These are phyloP conservation scores for Bacidia rubella DNA, from an alignment of 495 filamentous ascomycete species.

Conservation along the genomic window DNA sequence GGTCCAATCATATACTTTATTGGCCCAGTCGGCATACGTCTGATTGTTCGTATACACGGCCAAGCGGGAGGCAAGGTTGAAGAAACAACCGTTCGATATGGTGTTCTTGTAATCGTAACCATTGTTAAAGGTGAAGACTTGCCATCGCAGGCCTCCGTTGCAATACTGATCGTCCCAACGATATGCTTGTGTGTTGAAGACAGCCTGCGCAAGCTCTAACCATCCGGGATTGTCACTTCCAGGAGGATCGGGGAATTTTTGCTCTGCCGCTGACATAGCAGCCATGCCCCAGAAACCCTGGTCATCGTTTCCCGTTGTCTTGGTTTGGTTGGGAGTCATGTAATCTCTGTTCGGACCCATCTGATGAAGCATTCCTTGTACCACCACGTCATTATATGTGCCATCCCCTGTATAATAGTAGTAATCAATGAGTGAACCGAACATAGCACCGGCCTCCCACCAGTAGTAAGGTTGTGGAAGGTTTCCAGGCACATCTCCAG, in stretches of 20 bases:
- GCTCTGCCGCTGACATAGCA: constrained; percentile 69
- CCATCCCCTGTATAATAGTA: constrained; percentile 68
- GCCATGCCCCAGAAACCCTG: constrained; percentile 80
- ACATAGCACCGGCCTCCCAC: constrained; percentile 73
- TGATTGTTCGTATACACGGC: constrained; percentile 63
- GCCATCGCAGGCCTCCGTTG: constrained; percentile 66
- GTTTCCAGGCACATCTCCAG: constrained; percentile 59
- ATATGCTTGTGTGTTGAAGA: constrained; percentile 58
- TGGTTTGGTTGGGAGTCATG: constrained; percentile 72
- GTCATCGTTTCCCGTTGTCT: constrained; percentile 69
- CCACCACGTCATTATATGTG: constrained; percentile 55
- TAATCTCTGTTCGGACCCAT: constrained; percentile 51
- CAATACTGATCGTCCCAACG: constrained; percentile 62
- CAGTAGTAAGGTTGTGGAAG: constrained; percentile 67
- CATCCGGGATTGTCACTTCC: constrained; percentile 45
- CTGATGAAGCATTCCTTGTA: constrained; percentile 57
- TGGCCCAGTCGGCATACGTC: constrained; percentile 68
- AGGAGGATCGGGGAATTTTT: constrained; percentile 49
- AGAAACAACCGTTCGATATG: constrained; percentile 68
- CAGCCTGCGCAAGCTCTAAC: constrained; percentile 69
- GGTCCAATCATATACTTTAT: constrained; percentile 63
- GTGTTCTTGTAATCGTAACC: constrained; percentile 77
- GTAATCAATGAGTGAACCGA: constrained; percentile 67
- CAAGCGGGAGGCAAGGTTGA: constrained; percentile 64
- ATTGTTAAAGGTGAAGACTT: constrained; percentile 66